Base-by-base conservation (phyloP, 768 basidiomycete species). In the Russula lepida region DNA sequence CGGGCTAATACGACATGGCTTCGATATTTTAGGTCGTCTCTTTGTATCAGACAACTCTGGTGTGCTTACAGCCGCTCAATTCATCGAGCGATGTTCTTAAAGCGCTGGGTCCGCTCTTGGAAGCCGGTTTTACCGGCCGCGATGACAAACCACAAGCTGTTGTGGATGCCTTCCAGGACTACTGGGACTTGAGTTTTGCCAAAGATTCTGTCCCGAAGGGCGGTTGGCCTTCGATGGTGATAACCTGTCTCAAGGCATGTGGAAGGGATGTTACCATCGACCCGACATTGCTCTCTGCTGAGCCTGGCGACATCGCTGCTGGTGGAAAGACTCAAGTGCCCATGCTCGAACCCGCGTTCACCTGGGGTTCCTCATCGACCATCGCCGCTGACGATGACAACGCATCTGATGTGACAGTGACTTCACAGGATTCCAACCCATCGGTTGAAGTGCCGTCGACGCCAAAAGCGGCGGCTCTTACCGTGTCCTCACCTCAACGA, bases 41-140 rank as follows among this genome's bases (percentile, higher is more conserved):
- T 0, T 68, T 89, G 54, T 92, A 89, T 66, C 78, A 87, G 68
- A 82, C 79, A 13, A 71, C 79, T 37, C 68, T 88, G 44, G 66
- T 84, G 56, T 73, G 76, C 56, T 74, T 87, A 33, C 80, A 79
- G 60, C 72, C 73, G 3, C 72, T 85, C 3, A 78, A 81, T 0
- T 68, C 67, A 5, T 74, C 71, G 0, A 43, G 73, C 13, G 66
- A 71, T 7, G 74, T 74, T n/a, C 72, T 89, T 30, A 73, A 77
- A n/a, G 63, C 69, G 1, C 71, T 87, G n/a, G 73, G 76, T 0
- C 69, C 77, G 6, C 66, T 88, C 3, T 67, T 91, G 8, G 80
- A 78, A 62, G 81, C 86, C 3, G 79, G 81, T 27, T 86, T 92
- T 65, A 64, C 67, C 32, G 79, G 82, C 17, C 77, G 82, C 5